Evolutionary conservation across 2,329 filamentous ascomycete genomes (phyloP).

Genomic region (Trichoderma afroharzianum): DNA sequence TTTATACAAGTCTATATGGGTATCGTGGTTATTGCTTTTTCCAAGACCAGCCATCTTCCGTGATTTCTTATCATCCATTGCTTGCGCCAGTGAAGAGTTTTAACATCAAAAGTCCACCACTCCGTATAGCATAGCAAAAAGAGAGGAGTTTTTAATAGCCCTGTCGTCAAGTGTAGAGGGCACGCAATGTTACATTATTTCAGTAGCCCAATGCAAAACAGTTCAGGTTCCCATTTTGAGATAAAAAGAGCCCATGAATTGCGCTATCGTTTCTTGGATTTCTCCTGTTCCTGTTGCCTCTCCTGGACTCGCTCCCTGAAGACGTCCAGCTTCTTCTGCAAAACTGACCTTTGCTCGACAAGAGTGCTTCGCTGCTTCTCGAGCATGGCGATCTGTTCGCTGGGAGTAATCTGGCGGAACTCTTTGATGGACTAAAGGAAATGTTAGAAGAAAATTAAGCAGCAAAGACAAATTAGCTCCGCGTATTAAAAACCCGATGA

Average conservation of each 20-base stretch:
- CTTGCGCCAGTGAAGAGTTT: too few species aligned
- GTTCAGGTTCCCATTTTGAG: background rate
- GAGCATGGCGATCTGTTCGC: slow-evolving; percentile 45
- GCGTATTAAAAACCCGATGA: too few species aligned
- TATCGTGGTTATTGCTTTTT: background rate
- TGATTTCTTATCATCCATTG: background rate
- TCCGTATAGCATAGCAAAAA: background rate
- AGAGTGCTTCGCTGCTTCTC: slow-evolving; percentile 41
- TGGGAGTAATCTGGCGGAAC: slow-evolving; percentile 38
- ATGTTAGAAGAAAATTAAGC: background rate
- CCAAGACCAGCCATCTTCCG: background rate
- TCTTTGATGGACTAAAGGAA: slow-evolving; percentile 31
- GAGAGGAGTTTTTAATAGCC: too few species aligned
- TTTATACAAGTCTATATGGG: background rate
- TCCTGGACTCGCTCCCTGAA: slow-evolving; percentile 40
- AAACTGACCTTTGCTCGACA: slow-evolving; percentile 34
- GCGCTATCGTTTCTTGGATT: slow-evolving; percentile 13
- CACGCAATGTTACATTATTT: too few species aligned
- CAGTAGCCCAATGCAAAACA: background rate
- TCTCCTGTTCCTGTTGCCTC: slow-evolving; percentile 30
- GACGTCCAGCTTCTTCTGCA: slow-evolving; percentile 42
- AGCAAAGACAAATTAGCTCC: too few species aligned
- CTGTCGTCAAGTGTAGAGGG: background rate
- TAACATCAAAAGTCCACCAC: background rate
- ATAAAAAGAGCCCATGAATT: too few species aligned